A percentile compares a stretch with the other conserved stretches of the same genome.
phyloP scores from a whole-genome alignment of 2,329 filamentous ascomycete species.

The Colletotrichum higginsianum region DNA sequence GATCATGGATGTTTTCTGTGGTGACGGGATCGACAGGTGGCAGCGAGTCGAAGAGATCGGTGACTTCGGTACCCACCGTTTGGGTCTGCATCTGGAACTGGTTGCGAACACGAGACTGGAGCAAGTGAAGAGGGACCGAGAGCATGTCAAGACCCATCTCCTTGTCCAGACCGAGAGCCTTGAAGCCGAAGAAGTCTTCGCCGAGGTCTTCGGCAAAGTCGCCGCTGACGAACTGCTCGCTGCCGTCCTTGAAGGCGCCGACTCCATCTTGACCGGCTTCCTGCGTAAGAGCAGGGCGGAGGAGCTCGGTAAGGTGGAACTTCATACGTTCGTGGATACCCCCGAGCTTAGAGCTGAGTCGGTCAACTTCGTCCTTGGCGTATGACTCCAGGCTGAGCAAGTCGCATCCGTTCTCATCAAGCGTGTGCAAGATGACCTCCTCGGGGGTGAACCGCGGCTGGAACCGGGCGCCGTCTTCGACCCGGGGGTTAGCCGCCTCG shows the following conservation, averaged over 20 bases:
- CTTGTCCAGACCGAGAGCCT: slow-evolving; percentile 90
- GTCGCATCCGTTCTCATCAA: slow-evolving; percentile 88
- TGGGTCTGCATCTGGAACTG: slow-evolving; percentile 84
- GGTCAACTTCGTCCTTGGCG: slow-evolving; percentile 93
- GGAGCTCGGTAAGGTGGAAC: slow-evolving; percentile 89
- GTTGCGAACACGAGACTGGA: slow-evolving; percentile 91
- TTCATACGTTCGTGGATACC: slow-evolving; percentile 97
- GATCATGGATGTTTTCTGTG: slow-evolving; percentile 79
- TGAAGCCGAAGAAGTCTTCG: slow-evolving; percentile 99
- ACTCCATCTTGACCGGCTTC: slow-evolving; percentile 88
- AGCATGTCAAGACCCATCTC: slow-evolving; percentile 91
- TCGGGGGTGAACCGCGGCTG: slow-evolving; percentile 84
- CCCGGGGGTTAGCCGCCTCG: slow-evolving; percentile 61
- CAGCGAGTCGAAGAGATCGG: slow-evolving; percentile 77
- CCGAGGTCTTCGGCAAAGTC: slow-evolving; percentile 98
- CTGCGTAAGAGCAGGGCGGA: slow-evolving; percentile 85
- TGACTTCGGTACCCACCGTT: slow-evolving; percentile 67
- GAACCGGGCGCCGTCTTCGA: slow-evolving; percentile 59
- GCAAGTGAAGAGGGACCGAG: slow-evolving; percentile 91
- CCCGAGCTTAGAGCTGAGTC: slow-evolving; percentile 82
- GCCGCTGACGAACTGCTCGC: slow-evolving; percentile 95
- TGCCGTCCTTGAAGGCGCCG: slow-evolving; percentile 94
- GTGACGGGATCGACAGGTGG: slow-evolving; percentile 83
- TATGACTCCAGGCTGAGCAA: slow-evolving; percentile 87
- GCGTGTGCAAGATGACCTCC: slow-evolving; percentile 88